phyloP scores from a whole-genome alignment of 495 filamentous ascomycete species.

The Oidiodendron maius region DNA sequence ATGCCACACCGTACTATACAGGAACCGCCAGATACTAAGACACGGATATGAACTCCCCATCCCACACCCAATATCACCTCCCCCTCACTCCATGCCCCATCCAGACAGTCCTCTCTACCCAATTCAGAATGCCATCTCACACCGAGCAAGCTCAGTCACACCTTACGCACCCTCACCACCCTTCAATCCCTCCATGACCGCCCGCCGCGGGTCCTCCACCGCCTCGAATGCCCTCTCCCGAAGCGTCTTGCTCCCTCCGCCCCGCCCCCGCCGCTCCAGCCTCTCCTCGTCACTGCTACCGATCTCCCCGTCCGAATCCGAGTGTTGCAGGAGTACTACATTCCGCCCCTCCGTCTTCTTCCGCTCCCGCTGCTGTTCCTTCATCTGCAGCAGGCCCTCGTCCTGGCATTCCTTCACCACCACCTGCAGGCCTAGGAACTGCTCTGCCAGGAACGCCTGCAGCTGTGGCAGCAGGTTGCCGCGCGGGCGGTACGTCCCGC shows the following conservation, averaged over 20 bases:
- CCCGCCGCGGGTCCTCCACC: slow-evolving; percentile 20
- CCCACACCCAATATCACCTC: no score
- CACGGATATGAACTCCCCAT: no score
- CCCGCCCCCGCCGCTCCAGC: slow-evolving; percentile 37
- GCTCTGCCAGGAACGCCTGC: slow-evolving; percentile 57
- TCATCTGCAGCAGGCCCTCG: slow-evolving; percentile 31
- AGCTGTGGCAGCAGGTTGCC: slow-evolving; percentile 64
- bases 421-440: slow-evolving; percentile 70
- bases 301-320: slow-evolving; percentile 39
- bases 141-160: no score
- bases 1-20: no score
- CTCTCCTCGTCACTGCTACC: slow-evolving; percentile 74
- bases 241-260: slow-evolving; percentile 33
- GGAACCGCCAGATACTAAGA: no score
- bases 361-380: slow-evolving; percentile 36
- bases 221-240: slow-evolving; percentile 39
- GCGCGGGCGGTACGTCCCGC: slow-evolving; percentile 87
- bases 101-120: no score
- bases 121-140: no score
- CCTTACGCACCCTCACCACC: no score
- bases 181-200: no score
- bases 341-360: slow-evolving; percentile 57
- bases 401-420: slow-evolving; percentile 50
- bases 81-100: no score
- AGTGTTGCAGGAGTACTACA: slow-evolving; percentile 61